A percentile compares a stretch with the other conserved stretches of the same genome.
Conservation (phyloP, 768 basidiomycete genomes). For the Mycena crocata region DNA sequence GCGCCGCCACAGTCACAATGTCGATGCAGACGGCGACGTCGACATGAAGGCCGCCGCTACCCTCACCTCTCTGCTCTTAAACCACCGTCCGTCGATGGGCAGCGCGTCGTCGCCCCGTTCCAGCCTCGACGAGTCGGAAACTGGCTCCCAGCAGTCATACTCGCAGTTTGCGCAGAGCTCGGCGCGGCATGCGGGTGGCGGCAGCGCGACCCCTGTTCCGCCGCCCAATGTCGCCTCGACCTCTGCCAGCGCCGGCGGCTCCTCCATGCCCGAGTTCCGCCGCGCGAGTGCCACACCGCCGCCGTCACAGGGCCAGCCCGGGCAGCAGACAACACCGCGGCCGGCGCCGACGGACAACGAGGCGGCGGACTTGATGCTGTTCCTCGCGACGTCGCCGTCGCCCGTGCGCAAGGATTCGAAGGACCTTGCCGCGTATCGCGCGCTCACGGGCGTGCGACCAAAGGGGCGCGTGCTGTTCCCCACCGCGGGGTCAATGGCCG, state of each 20-base stretch:
- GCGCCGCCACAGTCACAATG: conserved; percentile 41
- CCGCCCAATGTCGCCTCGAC: conserved; percentile 51
- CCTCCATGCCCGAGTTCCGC: conserved; percentile 52
- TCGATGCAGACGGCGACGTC: conserved; percentile 66
- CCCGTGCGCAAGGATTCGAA: conserved; percentile 70
- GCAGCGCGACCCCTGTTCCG: not conserved
- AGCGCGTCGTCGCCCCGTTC: conserved; percentile 78
- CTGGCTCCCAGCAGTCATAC: conserved; percentile 69
- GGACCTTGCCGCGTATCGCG: conserved; percentile 68
- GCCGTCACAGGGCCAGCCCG: conserved; percentile 15
- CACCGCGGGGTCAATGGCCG: conserved; percentile 39
- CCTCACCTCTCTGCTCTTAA: conserved; percentile 76
- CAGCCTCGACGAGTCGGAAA: conserved; percentile 77
- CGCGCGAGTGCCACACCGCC: conserved; percentile 43
- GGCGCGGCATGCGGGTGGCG: conserved; percentile 58
- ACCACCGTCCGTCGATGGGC: conserved; percentile 71
- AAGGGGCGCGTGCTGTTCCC: conserved; percentile 82
- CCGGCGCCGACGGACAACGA: conserved; percentile 80
- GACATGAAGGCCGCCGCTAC: conserved; percentile 90
- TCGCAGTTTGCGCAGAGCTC: conserved; percentile 78
- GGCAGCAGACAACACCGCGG: conserved; percentile 52
- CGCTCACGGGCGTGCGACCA: conserved; percentile 66
- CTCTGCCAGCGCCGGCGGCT: conserved; percentile 32
- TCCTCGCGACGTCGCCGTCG: conserved; percentile 87
- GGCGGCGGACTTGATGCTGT: conserved; percentile 88